phyloP scores from a whole-genome alignment of 441 rosid genomes.

The Metrosideros polymorpha region DNA sequence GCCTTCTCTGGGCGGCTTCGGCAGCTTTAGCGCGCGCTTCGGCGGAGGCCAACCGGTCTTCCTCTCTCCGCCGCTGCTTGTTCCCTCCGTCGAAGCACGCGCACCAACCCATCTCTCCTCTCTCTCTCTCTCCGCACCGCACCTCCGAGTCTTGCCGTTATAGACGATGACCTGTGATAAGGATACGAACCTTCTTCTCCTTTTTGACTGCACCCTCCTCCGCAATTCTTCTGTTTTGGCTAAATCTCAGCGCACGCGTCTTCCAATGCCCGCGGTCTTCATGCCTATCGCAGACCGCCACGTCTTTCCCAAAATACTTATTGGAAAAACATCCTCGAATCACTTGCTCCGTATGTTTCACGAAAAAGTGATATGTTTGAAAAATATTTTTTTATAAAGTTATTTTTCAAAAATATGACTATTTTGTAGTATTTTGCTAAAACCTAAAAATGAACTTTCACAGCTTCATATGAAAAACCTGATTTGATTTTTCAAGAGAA shows the following conservation, averaged over 20 bases:
- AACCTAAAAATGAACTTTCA: no score
- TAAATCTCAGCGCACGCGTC: neutral
- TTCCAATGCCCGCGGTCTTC: neutral
- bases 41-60: slow-evolving; percentile 58
- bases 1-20: slow-evolving; percentile 95
- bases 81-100: slow-evolving; percentile 60
- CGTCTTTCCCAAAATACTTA: neutral
- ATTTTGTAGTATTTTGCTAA: no score
- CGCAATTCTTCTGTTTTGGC: no score
- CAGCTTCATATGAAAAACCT: no score
- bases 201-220: neutral
- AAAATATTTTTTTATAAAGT: no score
- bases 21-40: slow-evolving; percentile 97
- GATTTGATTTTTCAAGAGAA: no score
- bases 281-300: neutral
- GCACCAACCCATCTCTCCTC: slow-evolving; percentile 44
- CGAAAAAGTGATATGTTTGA: no score
- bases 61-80: slow-evolving; percentile 52
- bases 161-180: neutral
- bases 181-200: neutral
- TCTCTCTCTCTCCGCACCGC: neutral
- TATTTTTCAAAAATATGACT: no score
- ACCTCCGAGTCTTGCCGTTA: neutral
- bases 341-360: no score
- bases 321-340: neutral